Evolutionary conservation across 257 asterid species (phyloP), one percentile per base, ranked within the genome.

Genomic region (Voacanga thouarsii): DNA sequence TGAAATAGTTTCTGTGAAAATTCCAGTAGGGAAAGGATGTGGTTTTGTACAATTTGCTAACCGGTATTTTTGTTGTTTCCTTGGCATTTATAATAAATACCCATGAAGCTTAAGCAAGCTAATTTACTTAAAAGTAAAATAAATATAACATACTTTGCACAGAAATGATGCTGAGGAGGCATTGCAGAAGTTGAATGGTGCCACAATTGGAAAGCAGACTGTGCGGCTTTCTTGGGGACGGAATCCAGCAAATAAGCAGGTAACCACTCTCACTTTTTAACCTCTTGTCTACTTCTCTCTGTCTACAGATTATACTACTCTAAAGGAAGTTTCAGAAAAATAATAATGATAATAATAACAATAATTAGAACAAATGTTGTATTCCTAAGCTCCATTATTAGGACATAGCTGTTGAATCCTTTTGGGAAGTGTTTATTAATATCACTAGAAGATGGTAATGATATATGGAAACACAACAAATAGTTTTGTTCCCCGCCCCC

Each of bases 21-120:
- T 94, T 68, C 97, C 96, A 23, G 89, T 89, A 50, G 97, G 98
- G 77, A 94, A 87, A 88, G 98, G 98, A 75, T 94, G 97, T 78
- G 97, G 98, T 24, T 94, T 92, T 83, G 97, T 94, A 75, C 97
- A 94, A 81, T 94, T 92, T 78, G 96, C 96, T 55, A 88, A 86
- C 86, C 82, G 97, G 98, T 94, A 77, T 73, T 76, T 33, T 79
- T n/a, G n/a, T 53, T 37, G 9, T 74, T 65, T 43, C 56, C 10
- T 18, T 53, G 2, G 57, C 50, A 70, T 45, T 74, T 57, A 5
- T 76, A 53, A 7, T 30, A 8, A 8, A 26, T 28, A 28, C 18
- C 15, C 15, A 45, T 33, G 51, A 4, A 47, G 33, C 21, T 15
- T 16, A 45, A 41, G 75, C 56, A n/a, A 49, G 69, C n/a, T 69